A percentile compares a stretch with the other conserved stretches of the same genome.
Conservation (phyloP, 495 filamentous ascomycete genomes). For the Usnea hakonensis region DNA sequence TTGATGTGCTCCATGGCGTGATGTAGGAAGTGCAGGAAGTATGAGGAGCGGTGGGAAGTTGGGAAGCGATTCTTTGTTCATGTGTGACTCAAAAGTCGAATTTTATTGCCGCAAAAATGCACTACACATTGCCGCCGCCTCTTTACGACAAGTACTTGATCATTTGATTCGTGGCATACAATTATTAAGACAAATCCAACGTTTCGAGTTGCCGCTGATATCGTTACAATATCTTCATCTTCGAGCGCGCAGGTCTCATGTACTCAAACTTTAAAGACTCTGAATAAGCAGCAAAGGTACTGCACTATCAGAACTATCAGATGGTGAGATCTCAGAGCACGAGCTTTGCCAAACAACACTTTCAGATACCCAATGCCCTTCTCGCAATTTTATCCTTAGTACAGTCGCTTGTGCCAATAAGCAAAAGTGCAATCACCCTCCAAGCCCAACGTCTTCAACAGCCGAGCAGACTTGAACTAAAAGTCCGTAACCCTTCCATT, state of each 20-base stretch:
- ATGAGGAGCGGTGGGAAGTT: not conserved
- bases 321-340: not conserved
- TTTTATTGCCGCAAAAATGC: not conserved
- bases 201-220: too few species aligned
- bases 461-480: slow-evolving; percentile 31
- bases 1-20: slow-evolving; percentile 68
- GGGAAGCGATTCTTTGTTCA: not conserved
- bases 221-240: not conserved
- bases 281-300: too few species aligned
- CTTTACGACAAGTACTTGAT: not conserved
- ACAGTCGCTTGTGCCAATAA: not conserved
- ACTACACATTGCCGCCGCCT: not conserved
- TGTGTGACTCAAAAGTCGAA: not conserved
- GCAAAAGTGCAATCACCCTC: not conserved
- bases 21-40: not conserved
- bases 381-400: not conserved
- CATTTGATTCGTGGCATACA: not conserved
- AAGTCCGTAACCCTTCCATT: slow-evolving; percentile 96
- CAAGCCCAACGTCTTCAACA: not conserved
- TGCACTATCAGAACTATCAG: too few species aligned
- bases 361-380: not conserved
- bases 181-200: too few species aligned
- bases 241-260: too few species aligned
- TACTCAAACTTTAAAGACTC: too few species aligned
- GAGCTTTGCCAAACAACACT: not conserved